Percentiles rank a stretch among this genome's conserved stretches.
phyloP scores from a whole-genome alignment of 495 filamentous ascomycete genomes.

The Tuber aestivum region DNA sequence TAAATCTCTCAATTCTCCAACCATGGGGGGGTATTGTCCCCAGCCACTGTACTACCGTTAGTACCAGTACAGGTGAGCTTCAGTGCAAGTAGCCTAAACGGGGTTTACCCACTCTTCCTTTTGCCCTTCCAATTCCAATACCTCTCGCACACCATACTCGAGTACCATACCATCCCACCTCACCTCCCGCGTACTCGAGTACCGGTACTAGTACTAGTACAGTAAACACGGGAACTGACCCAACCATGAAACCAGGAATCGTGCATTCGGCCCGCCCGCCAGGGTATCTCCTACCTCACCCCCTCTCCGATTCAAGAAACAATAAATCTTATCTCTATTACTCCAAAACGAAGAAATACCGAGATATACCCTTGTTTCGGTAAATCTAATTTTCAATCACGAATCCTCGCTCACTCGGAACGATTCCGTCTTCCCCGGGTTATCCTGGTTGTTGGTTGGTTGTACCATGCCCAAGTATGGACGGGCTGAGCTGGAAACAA shows the following conservation, averaged over 20 bases:
- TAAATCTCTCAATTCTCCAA: too few relatives aligned
- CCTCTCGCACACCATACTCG: too few relatives aligned
- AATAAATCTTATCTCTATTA: background rate
- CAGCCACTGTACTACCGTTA: background rate
- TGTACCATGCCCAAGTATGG: too few relatives aligned
- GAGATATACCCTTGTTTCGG: background rate
- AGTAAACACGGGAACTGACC: background rate
- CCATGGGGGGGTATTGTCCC: too few relatives aligned
- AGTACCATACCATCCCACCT: background rate
- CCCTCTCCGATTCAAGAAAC: background rate
- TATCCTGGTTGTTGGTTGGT: background rate
- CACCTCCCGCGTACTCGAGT: too few relatives aligned
- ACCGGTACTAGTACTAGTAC: background rate
- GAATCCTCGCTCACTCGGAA: background rate
- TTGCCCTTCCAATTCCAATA: background rate
- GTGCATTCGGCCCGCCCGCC: background rate
- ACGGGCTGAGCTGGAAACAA: background rate
- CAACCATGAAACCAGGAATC: background rate
- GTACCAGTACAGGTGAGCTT: too few relatives aligned
- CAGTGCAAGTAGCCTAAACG: background rate
- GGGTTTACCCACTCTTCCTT: background rate
- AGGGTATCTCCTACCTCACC: background rate
- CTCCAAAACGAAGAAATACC: background rate
- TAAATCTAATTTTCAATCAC: background rate
- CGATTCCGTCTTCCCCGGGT: background rate